phyloP scores from a whole-genome alignment of 345 rosid species.

The Boechera retrofracta region DNA sequence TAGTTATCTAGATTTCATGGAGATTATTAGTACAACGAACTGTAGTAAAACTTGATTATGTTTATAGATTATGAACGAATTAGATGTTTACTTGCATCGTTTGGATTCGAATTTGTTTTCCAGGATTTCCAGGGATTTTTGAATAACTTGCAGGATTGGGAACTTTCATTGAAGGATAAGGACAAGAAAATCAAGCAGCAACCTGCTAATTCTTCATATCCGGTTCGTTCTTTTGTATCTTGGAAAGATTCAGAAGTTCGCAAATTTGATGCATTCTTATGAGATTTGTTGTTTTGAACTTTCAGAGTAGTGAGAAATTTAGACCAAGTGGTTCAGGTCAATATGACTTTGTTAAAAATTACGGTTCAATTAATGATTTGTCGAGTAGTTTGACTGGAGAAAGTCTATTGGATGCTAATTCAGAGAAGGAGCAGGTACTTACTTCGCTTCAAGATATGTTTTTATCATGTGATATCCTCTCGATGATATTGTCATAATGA shows the following conservation, averaged over 20 bases:
- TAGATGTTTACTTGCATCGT: constrained; percentile 26
- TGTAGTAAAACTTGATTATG: not conserved
- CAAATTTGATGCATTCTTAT: not conserved
- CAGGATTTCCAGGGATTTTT: constrained; percentile 93
- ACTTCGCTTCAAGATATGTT: constrained; percentile 35
- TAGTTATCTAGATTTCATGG: constrained; percentile 1
- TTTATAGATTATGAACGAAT: not conserved
- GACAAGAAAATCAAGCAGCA: constrained; percentile 68
- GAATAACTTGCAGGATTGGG: constrained; percentile 98
- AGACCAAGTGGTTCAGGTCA: constrained; percentile 41
- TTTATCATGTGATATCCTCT: constrained; percentile 1
- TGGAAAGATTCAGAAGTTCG: not conserved
- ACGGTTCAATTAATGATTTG: constrained; percentile 48
- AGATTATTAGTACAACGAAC: not conserved
- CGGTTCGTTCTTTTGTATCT: constrained; percentile 42
- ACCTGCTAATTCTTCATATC: constrained; percentile 45
- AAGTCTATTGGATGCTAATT: constrained; percentile 60
- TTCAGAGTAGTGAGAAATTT: constrained; percentile 43
- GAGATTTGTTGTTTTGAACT: constrained; percentile 17
- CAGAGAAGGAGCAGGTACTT: constrained; percentile 84
- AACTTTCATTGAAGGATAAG: constrained; percentile 60
- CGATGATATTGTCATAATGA: not conserved
- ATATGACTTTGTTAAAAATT: constrained; percentile 49
- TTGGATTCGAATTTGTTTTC: constrained; percentile 17
- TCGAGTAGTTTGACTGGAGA: constrained; percentile 59